Base-by-base conservation (phyloP, 495 filamentous ascomycete genomes). In the Aspergillus panamensis region DNA sequence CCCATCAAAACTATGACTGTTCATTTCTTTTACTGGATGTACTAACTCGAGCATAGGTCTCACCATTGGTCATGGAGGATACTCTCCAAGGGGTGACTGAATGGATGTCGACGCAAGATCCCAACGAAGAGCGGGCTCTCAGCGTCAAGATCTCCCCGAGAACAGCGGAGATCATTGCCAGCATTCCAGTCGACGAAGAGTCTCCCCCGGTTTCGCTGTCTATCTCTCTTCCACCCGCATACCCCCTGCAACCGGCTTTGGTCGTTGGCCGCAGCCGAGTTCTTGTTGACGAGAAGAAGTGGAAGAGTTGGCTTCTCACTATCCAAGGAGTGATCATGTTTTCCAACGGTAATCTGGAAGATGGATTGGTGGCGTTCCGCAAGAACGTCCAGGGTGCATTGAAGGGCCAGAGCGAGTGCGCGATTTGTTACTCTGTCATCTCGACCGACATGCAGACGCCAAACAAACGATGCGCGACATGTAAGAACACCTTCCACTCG, bases 381-480 rank as follows among this genome's bases (percentile, higher is more conserved):
- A 81, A 83, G 51, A 96, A 97, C 69, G 84, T 97, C 1, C 81
- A 84, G 13, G 89, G 90, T 1, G 87, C 91, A 10, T 77, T 99
- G 59, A 93, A 96, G 73, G 93, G 91, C 3, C 91, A 97, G 69
- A 91, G 82, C 12, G 94, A 97, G 75, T 99, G 94, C 66, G 90
- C 94, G 4, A 97, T 97, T 67, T 98, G 94, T 76, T 97, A 97
- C 73, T 90, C 86, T 45, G 91, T 97, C 62, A 87, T 98, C 52
- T 87, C 89, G 29, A 84, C 81, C 14, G 92, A 96, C 68, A 89
- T 88, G 77, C 86, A 87, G 72, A 82, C 95, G 61, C 94, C 95
- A 1, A 92, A 88, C 66, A 97, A 96, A 74, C 79, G 84, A 47
- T 99, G 95, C 74, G 80, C 81, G 49, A 97, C 94, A 4, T 99